Conservation (phyloP, 345 rosid species). For the Psidium friedrichsthalianum region DNA sequence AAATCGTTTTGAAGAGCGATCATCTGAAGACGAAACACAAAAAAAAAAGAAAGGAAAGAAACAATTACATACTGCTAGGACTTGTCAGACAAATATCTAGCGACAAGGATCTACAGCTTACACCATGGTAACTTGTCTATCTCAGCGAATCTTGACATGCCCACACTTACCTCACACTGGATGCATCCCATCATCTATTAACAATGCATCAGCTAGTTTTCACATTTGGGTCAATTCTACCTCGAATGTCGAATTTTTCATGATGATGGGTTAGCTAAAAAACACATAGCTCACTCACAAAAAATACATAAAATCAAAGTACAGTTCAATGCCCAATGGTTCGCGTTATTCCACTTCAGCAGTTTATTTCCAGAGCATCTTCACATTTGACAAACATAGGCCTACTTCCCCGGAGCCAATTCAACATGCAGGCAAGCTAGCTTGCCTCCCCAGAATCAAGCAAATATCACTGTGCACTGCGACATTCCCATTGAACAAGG, state of each 20-base stretch:
- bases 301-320: neutral
- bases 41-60: neutral
- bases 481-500: neutral
- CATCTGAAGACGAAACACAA: neutral
- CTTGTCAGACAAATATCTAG: neutral
- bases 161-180: neutral
- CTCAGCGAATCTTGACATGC: neutral
- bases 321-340: neutral
- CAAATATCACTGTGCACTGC: neutral
- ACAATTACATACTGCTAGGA: neutral
- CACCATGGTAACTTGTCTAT: neutral
- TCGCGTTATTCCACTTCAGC: neutral
- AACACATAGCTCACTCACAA: neutral
- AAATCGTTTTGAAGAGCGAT: too few species aligned
- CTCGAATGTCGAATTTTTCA: neutral
- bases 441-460: neutral
- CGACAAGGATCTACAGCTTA: neutral
- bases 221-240: neutral
- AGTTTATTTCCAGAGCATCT: neutral
- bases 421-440: neutral
- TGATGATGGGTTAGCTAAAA: neutral
- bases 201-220: neutral
- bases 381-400: neutral
- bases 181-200: neutral
- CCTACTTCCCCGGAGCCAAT: neutral